Base-by-base conservation (phyloP, 176 grass and related monocot species). In the Oryza longistaminata region DNA sequence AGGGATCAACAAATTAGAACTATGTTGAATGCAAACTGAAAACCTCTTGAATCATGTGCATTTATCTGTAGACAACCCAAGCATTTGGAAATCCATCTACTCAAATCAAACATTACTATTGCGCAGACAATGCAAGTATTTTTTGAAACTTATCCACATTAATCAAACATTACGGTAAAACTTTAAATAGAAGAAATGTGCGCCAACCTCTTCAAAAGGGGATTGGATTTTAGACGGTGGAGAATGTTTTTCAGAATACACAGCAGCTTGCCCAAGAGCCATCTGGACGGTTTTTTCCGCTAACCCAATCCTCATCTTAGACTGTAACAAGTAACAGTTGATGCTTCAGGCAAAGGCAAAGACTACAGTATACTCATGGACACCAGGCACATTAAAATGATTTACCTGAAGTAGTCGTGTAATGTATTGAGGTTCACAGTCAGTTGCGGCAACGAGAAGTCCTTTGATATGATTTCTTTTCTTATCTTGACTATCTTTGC, bases 401-500 rank as follows among this genome's bases (percentile, higher is more conserved):
- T 50, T 87, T 88, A 94, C 96, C 90, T 99, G 96, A 52, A 99
- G 91, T 87, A 99, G 91, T 58, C 96, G 93, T 43, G 88, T 92
- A 71, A 99, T 90, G 84, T 99, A 99, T 75, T 94, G 96, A 82
- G 96, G 96, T 78, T 99, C 96, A 73, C 96, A 96, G 67, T 99
- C 96, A 64, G 86, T 89, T 31, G 96, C 93, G 85, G 93, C 93
- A 79, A 99, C 96, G 67, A 99, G 96, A 82, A 99, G 96, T 88
- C 88, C 93, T 83, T 99, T 99, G 39, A 99, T 99, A 82, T 96
- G 96, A 73, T 77, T 88, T 80, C 93, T 89, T 94, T 99, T 99
- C 79, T 99, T 99, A 87, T 99, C 94, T 87, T 99, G 96, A 88
- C 96, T 99, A 55, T 99, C 93, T 92, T 95, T 94, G 62, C 96